Base-by-base conservation (phyloP, 169 alveolate species). In the Neospora caninum region DNA sequence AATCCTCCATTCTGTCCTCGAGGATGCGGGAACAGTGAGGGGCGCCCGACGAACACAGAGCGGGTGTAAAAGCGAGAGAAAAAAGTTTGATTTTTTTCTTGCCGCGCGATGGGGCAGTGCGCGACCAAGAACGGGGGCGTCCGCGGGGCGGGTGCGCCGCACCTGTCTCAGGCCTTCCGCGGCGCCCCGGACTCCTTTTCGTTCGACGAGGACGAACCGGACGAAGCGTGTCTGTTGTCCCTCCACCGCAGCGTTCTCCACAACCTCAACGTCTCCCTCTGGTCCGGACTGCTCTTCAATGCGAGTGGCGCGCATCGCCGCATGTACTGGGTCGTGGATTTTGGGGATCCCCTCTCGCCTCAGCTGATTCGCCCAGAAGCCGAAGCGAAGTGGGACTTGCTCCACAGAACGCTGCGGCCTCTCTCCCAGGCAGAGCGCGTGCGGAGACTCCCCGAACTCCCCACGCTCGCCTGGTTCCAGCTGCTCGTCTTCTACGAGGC, bases 391-490 rank as follows among this genome's bases (percentile, higher is more conserved):
- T 78, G 39, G 49, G 86, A 78, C 29, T 10, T n/a, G 10, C 31
- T 78, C 13, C 22, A n/a, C 27, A 10, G 29, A 10, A 43, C 9
- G 29, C 42, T 78, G 22, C 10, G 86, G 10, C 38, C 41, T 41
- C 89, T 39, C 25, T 42, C 89, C 10, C 53, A 27, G 7, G 89
- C 89, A 0, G 69, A 41, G 67, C 29, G 89, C 38, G 89, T 82
- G 18, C 34, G 22, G 41, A 7, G 67, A 16, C 89, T 82, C 4
- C 89, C 53, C 13, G 89, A 82, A 31, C 67, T 82, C 31, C 89
- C 89, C 38, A 82, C 89, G n/a, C 89, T 82, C 67, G 53, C 89
- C 34, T 82, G 89, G 89, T 82, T 82, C 36, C 67, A 38, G 36
- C 67, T 82, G 67, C 67, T 82, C 38, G 67, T 82, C 89, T 82